phyloP scores from a whole-genome alignment of 2,329 filamentous ascomycete species.

The Alternaria rosae region DNA sequence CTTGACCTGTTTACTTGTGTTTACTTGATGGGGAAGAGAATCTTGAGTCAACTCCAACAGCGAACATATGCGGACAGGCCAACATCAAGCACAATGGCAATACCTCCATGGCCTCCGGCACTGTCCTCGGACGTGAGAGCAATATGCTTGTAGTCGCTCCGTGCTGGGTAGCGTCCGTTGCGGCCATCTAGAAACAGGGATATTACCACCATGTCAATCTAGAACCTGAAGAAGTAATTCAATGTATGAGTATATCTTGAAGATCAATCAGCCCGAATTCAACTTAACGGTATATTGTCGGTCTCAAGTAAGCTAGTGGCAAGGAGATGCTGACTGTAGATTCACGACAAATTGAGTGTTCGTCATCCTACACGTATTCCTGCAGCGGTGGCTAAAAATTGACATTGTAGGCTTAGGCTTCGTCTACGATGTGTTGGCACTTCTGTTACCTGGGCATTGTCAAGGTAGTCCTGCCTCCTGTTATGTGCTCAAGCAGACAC shows the following conservation, averaged over 20 bases:
- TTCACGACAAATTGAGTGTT: neutral
- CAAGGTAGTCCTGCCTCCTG: neutral
- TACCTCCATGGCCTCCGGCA: neutral
- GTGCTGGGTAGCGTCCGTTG: neutral
- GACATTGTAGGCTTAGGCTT: neutral
- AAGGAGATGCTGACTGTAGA: neutral
- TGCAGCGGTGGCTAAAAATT: neutral
- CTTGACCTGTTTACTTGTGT: neutral
- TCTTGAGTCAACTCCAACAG: neutral
- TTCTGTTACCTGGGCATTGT: neutral
- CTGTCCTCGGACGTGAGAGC: neutral
- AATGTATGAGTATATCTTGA: neutral
- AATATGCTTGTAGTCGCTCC: neutral
- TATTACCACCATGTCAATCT: neutral
- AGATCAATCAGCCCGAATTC: neutral
- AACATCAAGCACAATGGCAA: neutral
- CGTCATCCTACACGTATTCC: neutral
- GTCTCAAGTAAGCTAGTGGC: neutral
- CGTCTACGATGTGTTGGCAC: neutral
- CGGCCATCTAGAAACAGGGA: neutral
- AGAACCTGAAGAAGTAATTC: neutral
- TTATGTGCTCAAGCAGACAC: neutral
- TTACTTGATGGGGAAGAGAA: neutral
- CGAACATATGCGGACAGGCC: neutral
- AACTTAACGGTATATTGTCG: neutral